Evolutionary conservation across 2,329 filamentous ascomycete genomes (phyloP).

Genomic region (Achaetomium macrosporum): DNA sequence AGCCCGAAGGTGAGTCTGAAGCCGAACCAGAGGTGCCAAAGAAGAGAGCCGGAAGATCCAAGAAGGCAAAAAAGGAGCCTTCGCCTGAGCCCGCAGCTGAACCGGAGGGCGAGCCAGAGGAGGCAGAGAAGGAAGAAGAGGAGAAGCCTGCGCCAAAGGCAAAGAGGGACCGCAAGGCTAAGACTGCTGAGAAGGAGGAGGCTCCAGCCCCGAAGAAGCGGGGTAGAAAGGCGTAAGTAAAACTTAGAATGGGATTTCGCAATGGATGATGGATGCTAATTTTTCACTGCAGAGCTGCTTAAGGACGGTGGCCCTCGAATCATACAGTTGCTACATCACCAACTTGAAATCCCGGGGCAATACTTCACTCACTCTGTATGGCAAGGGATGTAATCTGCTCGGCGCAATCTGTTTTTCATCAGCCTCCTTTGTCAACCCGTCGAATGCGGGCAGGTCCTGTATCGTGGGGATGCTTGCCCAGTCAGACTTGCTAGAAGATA

Average conservation of each 20-base stretch:
- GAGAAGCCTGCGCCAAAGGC: slow-evolving; percentile 12
- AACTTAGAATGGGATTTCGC: not conserved
- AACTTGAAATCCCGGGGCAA: not conserved
- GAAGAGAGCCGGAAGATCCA: slow-evolving; percentile 7
- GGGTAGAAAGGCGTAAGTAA: slow-evolving; percentile 14
- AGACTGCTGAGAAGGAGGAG: slow-evolving; percentile 5
- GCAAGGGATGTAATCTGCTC: not conserved
- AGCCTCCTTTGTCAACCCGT: not conserved
- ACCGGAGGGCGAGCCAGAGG: not conserved
- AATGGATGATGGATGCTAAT: not conserved
- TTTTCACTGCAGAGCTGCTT: not conserved
- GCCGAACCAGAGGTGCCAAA: slow-evolving; percentile 3
- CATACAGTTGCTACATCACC: not conserved
- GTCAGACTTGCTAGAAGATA: not conserved
- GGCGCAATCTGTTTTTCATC: not conserved
- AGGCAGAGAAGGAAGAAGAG: slow-evolving; percentile 12
- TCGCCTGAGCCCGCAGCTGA: slow-evolving; percentile 7
- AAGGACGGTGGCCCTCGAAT: not conserved
- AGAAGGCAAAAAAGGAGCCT: slow-evolving; percentile 14
- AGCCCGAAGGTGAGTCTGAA: slow-evolving; percentile 5
- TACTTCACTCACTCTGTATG: not conserved
- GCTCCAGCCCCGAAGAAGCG: slow-evolving; percentile 7
- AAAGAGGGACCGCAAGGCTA: slow-evolving; percentile 14
- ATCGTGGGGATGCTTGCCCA: not conserved
- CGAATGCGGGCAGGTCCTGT: not conserved